Evolutionary conservation across 1,284 basidiomycete genomes (phyloP), one percentile per base, ranked within the genome.

Genomic region (Megacollybia platyphylla): DNA sequence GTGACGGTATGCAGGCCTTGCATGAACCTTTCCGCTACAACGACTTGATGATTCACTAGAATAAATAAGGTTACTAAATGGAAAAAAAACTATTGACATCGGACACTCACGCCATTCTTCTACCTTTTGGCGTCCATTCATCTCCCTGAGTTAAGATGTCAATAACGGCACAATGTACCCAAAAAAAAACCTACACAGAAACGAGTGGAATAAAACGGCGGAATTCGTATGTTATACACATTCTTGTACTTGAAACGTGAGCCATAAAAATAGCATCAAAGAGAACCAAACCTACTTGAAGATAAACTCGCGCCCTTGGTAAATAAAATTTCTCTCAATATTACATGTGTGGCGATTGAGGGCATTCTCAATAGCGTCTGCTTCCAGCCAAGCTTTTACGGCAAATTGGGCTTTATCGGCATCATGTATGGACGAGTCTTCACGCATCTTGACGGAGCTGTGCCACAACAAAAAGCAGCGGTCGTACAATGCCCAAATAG

Each of bases 381-480:
- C 72, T 57, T 84, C 80, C n/a, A 78, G 57, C 80, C 82, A 86
- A 8, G 79, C 73, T 43, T 67, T 64, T 44, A 79, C 61, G 7
- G 76, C 79, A 53, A 80, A 85, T 28, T 73, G 65, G 11, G 74
- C 70, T 49, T 74, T 74, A 37, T 76, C 68, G 2, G 56, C 55
- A 37, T 76, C 70, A 32, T 61, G 57, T 17, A 64, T 59, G 8
- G 44, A 50, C 2, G 48, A 36, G 42, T 72, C 65, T 34, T 60
- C 60, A 13, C 39, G 71, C 65, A 80, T 74, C 35, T 69, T 70
- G 36, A 78, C 62, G 52, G 83, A 86, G 28, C 69, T 68, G 54
- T 82, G 73, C 81, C 83, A 87, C 27, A 86, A 60, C 11, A 87
- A 58, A 60, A 79, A 76, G 4, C 70, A 66, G 36, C 81, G 73